Evolutionary conservation across 2,329 filamentous ascomycete genomes (phyloP), one percentile per base, ranked within the genome.

Genomic region (Ascomycota sp.): DNA sequence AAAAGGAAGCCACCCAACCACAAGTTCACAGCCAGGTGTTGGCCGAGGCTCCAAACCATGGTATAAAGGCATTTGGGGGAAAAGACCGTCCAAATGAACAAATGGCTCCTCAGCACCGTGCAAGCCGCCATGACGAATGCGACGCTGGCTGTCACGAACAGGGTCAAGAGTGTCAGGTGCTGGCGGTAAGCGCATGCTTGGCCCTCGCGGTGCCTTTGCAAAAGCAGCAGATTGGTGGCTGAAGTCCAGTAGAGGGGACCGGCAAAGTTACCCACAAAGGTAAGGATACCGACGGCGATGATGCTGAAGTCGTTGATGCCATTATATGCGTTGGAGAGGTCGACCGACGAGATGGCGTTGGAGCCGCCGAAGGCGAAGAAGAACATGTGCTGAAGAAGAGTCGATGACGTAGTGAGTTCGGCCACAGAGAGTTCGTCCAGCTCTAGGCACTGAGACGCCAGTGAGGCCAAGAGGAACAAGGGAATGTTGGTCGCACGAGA

Each of bases 81-180:
- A 53, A 98, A 98, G 9, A 98, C 89, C 1, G 86, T 95, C 89
- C 89, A 98, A 39, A 98, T 84, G 50, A 98, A 98, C 37, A 98
- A 54, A 61, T 98, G 89, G 25, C 80, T 82, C 42, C 86, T 63
- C 48, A 98, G 53, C 7, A 68, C 62, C 32, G 78, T 83, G 52
- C 89, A 98, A 11, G 86, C 83, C 10, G 66, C 70, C 86, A 95
- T 95, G 21, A 93, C 76, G 32, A 72, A 76, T 3, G 71, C 54
- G 35, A 80, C 54, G 40, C 71, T 72, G 1, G 61, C 58, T 1
- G 76, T 64, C 9, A 68, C 58, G 50, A 89, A 92, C 9, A 76
- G 52, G 1, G 83, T 92, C 45, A 79, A 52, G 29, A 79, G 45
- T 1, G 66, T 58, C 1, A 76, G 48, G 48, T 89, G 73, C 26